phyloP scores from a whole-genome alignment of 2,329 filamentous ascomycete species.

The Aspergillus bombycis region DNA sequence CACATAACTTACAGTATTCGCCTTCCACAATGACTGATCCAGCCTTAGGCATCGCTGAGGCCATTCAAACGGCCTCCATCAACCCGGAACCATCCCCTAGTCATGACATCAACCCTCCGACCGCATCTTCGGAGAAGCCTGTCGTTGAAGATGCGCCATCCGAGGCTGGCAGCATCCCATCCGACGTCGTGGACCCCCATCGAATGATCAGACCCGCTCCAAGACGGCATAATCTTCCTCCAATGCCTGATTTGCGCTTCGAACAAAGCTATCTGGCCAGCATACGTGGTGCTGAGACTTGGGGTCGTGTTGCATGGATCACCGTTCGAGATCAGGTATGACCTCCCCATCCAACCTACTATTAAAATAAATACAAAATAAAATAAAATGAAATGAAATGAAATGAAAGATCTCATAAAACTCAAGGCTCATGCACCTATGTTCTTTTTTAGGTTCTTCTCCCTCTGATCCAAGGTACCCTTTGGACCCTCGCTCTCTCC shows the following conservation, averaged over 20 bases:
- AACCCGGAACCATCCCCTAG: constrained; percentile 69
- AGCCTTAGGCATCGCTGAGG: constrained; percentile 72
- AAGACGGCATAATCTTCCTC: constrained; percentile 63
- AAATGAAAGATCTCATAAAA: not conserved
- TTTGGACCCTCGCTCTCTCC: constrained; percentile 83
- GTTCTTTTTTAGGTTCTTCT: constrained; percentile 68
- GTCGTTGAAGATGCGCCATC: constrained; percentile 55
- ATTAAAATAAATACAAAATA: not conserved
- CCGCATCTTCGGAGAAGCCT: constrained; percentile 67
- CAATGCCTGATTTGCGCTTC: constrained; percentile 81
- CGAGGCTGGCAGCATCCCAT: constrained; percentile 50
- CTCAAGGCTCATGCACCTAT: not conserved
- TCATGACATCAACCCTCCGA: constrained; percentile 81
- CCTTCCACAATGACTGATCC: constrained; percentile 57
- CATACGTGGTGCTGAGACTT: constrained; percentile 76
- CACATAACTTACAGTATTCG: not conserved
- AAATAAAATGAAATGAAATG: not conserved
- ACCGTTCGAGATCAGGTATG: constrained; percentile 84
- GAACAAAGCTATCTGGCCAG: constrained; percentile 97
- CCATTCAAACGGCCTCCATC: constrained; percentile 79
- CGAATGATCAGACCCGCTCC: constrained; percentile 39
- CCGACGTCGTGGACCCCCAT: constrained; percentile 49
- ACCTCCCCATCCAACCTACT: not conserved
- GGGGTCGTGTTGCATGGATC: constrained; percentile 79
- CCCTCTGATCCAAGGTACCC: constrained; percentile 80